Percentiles rank a stretch among this genome's conserved stretches.
Evolutionary conservation across 2,329 filamentous ascomycete species (phyloP).

Genomic region (Biscogniauxia marginata): DNA sequence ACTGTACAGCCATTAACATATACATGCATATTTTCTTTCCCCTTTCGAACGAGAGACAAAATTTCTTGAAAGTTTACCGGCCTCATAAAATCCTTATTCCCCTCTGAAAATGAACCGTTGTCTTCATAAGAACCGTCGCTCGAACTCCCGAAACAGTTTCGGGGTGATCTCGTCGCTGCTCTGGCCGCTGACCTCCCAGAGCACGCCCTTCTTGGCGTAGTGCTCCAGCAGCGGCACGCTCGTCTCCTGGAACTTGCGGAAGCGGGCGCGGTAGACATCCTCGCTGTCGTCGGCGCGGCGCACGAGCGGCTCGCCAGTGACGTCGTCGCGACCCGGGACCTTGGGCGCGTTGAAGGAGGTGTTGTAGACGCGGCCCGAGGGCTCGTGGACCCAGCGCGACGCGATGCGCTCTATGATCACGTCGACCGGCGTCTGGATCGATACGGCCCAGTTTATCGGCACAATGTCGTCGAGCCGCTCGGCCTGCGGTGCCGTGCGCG

Average conservation of each 20-base stretch:
- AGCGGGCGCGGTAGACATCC: constrained; percentile 77
- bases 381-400: constrained; percentile 89
- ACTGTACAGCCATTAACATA: neutral
- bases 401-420: constrained; percentile 89
- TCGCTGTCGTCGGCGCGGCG: constrained; percentile 85
- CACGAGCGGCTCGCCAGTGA: constrained; percentile 83
- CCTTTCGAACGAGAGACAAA: neutral
- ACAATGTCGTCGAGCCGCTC: constrained; percentile 73
- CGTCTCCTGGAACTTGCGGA: constrained; percentile 83
- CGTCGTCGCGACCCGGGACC: constrained; percentile 77
- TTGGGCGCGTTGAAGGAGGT: constrained; percentile 87
- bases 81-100: neutral
- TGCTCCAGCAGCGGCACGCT: constrained; percentile 83
- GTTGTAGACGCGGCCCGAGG: constrained; percentile 92
- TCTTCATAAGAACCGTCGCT: constrained; percentile 63
- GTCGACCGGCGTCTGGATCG: constrained; percentile 77
- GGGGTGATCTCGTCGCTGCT: constrained; percentile 95
- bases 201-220: constrained; percentile 78
- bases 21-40: neutral
- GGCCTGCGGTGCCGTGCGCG: constrained; percentile 81
- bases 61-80: no score
- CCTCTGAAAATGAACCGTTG: neutral
- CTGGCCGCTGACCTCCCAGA: constrained; percentile 84
- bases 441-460: constrained; percentile 93
- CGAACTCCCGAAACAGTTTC: constrained; percentile 81